Conservation (phyloP, 176 grass and related monocot genomes). For the Saccharum spontaneum region DNA sequence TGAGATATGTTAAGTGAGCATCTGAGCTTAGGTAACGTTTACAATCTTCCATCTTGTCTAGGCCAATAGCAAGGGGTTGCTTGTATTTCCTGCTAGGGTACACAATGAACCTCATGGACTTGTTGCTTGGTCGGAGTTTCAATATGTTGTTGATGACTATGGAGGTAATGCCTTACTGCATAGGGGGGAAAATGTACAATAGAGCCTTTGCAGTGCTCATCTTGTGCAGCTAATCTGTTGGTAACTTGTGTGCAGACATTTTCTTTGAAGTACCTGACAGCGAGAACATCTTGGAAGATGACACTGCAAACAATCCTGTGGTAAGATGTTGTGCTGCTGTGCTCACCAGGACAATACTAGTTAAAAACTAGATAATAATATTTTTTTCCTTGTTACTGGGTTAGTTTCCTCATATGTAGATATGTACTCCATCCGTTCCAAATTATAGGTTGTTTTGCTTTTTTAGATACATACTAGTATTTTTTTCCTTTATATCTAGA, state of each 20-base stretch:
- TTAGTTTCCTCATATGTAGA: not conserved
- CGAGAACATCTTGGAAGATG: constrained; percentile 78
- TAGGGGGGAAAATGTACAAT: not conserved
- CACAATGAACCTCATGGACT: constrained; percentile 88
- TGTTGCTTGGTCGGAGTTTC: constrained; percentile 79
- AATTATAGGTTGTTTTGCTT: not conserved
- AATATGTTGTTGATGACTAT: constrained; percentile 85
- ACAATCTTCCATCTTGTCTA: constrained; percentile 42
- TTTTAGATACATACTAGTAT: not conserved
- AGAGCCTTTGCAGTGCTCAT: not conserved
- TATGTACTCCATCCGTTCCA: not conserved
- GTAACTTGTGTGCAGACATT: constrained; percentile 63
- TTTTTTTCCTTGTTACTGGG: not conserved
- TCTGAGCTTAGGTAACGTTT: constrained; percentile 14
- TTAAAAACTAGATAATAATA: not conserved
- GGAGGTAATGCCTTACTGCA: constrained; percentile 65
- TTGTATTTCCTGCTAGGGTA: constrained; percentile 88
- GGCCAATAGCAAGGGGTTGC: constrained; percentile 84
- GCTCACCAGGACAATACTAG: not conserved
- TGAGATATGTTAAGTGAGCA: not conserved
- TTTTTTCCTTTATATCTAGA: not conserved
- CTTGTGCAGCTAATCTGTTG: constrained; percentile 14
- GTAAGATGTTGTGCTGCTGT: constrained; percentile 45
- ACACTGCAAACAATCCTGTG: constrained; percentile 64
- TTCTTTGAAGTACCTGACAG: constrained; percentile 88